Evolutionary conservation across 768 basidiomycete genomes (phyloP).

Genomic region (Coprinopsis sp.): DNA sequence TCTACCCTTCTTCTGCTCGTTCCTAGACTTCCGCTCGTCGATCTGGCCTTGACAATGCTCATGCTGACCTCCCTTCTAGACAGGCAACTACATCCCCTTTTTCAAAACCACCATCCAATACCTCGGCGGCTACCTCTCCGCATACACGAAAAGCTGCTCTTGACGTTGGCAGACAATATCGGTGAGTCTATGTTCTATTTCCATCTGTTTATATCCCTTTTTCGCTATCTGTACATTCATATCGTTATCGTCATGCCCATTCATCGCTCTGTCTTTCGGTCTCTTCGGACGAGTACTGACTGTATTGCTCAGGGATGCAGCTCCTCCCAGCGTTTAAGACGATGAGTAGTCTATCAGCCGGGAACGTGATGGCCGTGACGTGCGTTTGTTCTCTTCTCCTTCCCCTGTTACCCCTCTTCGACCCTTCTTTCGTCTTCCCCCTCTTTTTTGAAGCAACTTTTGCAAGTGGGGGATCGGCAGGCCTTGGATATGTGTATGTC

Average conservation of each 20-base stretch:
- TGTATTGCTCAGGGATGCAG: no score
- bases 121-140: conserved; percentile 72
- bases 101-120: conserved; percentile 77
- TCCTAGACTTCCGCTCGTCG: no score
- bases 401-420: background rate
- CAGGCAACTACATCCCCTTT: conserved; percentile 42
- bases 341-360: conserved; percentile 57
- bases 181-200: no score
- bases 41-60: no score
- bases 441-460: conserved; percentile 65
- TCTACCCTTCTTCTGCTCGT: no score
- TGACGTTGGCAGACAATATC: conserved; percentile 63
- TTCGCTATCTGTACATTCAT: no score
- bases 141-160: conserved; percentile 59
- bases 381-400: conserved; percentile 13
- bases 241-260: no score
- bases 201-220: no score
- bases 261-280: no score
- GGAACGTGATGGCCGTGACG: conserved; percentile 53
- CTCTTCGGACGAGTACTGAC: no score
- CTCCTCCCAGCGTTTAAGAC: conserved; percentile 61
- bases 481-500: conserved; percentile 53
- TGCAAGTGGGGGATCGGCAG: conserved; percentile 52
- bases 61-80: conserved; percentile 7
- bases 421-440: background rate